Evolutionary conservation across 108 stramenopile species (phyloP).

Genomic region (Cyclotella baltica): DNA sequence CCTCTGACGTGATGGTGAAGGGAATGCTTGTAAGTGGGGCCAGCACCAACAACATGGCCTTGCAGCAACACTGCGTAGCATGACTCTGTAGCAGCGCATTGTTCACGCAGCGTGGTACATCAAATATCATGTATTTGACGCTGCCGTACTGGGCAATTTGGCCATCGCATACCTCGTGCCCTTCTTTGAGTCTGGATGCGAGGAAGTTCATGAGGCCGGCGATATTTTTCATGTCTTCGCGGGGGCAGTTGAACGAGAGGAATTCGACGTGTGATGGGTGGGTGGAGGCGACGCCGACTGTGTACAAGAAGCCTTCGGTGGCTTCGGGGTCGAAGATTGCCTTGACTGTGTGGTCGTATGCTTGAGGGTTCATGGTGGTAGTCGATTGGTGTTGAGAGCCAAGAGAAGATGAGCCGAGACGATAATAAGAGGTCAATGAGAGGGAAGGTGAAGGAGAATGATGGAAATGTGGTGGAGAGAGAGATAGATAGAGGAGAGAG

Average conservation of each 20-base stretch:
- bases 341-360: background rate
- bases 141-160: background rate
- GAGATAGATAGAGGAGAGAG: no score
- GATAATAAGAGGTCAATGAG: no score
- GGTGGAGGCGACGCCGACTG: background rate
- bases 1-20: background rate
- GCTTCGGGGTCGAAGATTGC: background rate
- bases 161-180: background rate
- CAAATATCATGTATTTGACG: background rate
- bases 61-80: background rate
- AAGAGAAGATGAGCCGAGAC: no score
- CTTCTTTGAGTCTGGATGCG: background rate
- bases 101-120: background rate
- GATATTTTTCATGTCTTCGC: background rate
- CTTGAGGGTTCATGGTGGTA: background rate
- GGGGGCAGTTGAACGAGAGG: background rate
- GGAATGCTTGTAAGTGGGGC: background rate
- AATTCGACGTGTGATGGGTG: background rate
- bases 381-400: background rate
- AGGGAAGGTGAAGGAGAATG: no score
- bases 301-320: background rate
- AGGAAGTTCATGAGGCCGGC: background rate
- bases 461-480: no score
- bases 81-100: background rate
- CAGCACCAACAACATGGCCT: background rate